Evolutionary conservation across 208 protist species (phyloP), one percentile per base, ranked within the genome.

Genomic region (Leishmania tarentolae): DNA sequence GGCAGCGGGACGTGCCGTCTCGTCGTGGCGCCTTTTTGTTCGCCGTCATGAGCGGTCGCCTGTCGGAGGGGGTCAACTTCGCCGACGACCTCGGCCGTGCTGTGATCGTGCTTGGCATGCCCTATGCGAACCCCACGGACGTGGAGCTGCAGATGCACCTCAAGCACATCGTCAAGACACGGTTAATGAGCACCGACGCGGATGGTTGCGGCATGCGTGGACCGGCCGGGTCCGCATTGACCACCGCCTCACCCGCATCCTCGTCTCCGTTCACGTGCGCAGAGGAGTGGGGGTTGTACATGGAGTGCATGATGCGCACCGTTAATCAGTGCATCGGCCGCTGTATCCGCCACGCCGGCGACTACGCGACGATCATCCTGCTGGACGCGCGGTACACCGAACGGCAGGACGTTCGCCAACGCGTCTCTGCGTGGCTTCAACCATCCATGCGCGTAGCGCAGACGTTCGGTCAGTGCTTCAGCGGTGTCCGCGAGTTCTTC

Each of bases 11-110:
- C 28, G 2, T 24, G 31, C 56, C 53, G 73, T 17, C 47, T 47
- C 66, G 76, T 57, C 59, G 92, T 42, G 98, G 98, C 7, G 98
- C 98, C 44, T 46, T 99, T 19, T 85, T 99, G 0, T 94, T 97
- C 52, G 90, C 89, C 40, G 98, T 99, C 13, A 98, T 99, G 82
- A 98, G 98, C 53, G 99, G 98, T 17, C 98, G 99, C 70, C 86
- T 99, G 50, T 98, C 93, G 31, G 99, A 99, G 87, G 99, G 99
- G 57, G 99, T 99, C 85, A 99, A 99, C 92, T 99, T 99, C 76
- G 88, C 86, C 15, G 99, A 99, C 82, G 94, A 97, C 74, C 90
- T 99, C 28, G 99, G 95, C 4, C 88, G 99, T 15, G 91, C 83
- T 24, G 95, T 99, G 1, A 50, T 99, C 0, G 95, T 99, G 68